Conservation (phyloP, 73 alveolate genomes). For the Diophrys appendiculata region DNA sequence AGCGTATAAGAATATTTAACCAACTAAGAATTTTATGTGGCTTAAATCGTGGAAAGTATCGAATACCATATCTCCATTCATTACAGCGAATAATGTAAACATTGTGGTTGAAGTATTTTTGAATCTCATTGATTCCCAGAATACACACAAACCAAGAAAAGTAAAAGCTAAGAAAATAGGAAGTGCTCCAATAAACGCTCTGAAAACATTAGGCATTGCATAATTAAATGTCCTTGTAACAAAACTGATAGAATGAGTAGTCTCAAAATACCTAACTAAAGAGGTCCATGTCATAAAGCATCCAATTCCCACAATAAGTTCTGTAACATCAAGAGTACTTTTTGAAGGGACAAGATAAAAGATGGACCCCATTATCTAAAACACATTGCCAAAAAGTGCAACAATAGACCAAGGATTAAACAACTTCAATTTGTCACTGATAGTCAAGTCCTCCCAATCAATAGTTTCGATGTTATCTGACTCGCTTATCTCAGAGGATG, state of each 20-base stretch:
- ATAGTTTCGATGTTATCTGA: neutral
- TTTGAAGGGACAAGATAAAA: constrained; percentile 37
- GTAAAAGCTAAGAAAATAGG: constrained; percentile 82
- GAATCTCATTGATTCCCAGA: constrained; percentile 78
- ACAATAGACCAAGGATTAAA: constrained; percentile 56
- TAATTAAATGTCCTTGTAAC: constrained; percentile 54
- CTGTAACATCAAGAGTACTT: constrained; percentile 48
- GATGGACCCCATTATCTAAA: constrained; percentile 40
- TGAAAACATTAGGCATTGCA: constrained; percentile 67
- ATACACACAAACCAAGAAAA: constrained; percentile 72
- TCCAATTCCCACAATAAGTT: constrained; percentile 73
- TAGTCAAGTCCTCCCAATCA: constrained; percentile 38
- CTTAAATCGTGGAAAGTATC: constrained; percentile 66
- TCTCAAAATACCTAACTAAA: constrained; percentile 65
- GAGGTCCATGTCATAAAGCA: constrained; percentile 61
- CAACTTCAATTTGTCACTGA: constrained; percentile 41
- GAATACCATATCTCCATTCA: constrained; percentile 77
- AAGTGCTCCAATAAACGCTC: constrained; percentile 62
- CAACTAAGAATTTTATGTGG: constrained; percentile 53
- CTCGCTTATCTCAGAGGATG: neutral
- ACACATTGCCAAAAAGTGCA: constrained; percentile 17
- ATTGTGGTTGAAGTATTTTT: constrained; percentile 51
- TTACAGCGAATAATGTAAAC: constrained; percentile 66
- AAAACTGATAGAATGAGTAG: constrained; percentile 55
- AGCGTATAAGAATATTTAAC: constrained; percentile 51